These are phyloP conservation scores for Exserohilum rostratum DNA, from an alignment of 2,329 filamentous ascomycete genomes.

Conservation along the genomic window DNA sequence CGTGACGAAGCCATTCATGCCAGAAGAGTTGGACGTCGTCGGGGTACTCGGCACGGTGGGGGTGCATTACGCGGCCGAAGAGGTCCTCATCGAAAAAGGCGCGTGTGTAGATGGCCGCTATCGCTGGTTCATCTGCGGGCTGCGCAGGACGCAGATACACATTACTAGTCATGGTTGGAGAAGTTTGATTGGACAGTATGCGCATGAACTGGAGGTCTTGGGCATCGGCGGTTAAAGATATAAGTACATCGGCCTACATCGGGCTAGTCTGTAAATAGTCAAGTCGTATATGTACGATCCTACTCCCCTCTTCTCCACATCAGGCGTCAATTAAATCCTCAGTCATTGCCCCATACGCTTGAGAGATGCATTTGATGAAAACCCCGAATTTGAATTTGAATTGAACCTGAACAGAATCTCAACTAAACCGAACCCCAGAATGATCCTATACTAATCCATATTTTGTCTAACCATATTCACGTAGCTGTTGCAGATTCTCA, in stretches of 20 bases:
- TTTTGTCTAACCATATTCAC: slow-evolving; percentile 1
- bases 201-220: too few relatives aligned
- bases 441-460: not conserved
- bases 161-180: not conserved
- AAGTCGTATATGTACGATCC: not conserved
- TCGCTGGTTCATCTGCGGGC: slow-evolving; percentile 21
- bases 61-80: slow-evolving; percentile 37
- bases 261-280: not conserved
- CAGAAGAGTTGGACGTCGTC: slow-evolving; percentile 34
- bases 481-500: slow-evolving; percentile 3
- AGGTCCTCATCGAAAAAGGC: slow-evolving; percentile 42
- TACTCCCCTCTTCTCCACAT: not conserved
- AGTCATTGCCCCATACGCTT: not conserved
- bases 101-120: slow-evolving; percentile 25
- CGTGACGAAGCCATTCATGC: slow-evolving; percentile 18
- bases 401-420: too few relatives aligned
- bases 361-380: too few relatives aligned
- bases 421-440: too few relatives aligned
- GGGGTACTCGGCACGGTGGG: slow-evolving; percentile 27
- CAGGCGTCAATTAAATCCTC: not conserved
- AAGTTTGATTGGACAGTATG: not conserved
- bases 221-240: not conserved
- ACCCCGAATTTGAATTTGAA: too few relatives aligned
- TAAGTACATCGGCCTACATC: not conserved
- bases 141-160: slow-evolving; percentile 25